A percentile compares a stretch with the other conserved stretches of the same genome.
These are phyloP conservation scores for Phaseolus lunatus DNA, from an alignment of 306 rosid genomes.

Conservation along the genomic window DNA sequence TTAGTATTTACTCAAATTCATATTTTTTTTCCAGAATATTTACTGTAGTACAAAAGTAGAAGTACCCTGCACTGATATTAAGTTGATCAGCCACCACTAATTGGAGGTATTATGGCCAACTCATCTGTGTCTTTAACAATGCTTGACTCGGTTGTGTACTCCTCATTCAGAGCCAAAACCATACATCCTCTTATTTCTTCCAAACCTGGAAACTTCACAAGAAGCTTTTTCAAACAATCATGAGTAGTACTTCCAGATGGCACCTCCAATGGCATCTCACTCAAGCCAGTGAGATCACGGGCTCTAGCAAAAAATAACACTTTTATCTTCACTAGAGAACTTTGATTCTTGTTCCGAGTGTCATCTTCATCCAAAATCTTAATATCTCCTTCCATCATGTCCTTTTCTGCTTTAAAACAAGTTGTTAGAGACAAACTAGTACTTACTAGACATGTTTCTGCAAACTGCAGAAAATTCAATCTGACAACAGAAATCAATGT, in stretches of 20 bases:
- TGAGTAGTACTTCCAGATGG: conserved; percentile 70
- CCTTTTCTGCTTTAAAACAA: background rate
- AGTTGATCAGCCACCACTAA: conserved; percentile 73
- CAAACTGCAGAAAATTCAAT: conserved; percentile 11
- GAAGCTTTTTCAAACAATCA: conserved; percentile 74
- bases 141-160: conserved; percentile 65
- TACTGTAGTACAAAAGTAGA: background rate
- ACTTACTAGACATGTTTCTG: background rate
- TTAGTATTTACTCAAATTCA: conserved; percentile 3
- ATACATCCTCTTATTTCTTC: conserved; percentile 78
- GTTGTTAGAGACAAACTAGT: conserved; percentile 18
- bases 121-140: conserved; percentile 76
- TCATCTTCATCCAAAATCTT: conserved; percentile 34
- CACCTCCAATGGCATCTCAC: conserved; percentile 70
- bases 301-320: conserved; percentile 90
- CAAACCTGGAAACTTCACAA: conserved; percentile 68
- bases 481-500: conserved; percentile 1
- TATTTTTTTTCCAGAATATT: background rate
- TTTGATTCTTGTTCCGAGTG: conserved; percentile 22
- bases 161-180: conserved; percentile 87
- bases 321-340: conserved; percentile 61
- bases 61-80: background rate
- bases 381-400: conserved; percentile 42
- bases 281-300: conserved; percentile 76
- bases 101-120: conserved; percentile 88